Evolutionary conservation across 805 yeast species (phyloP).

Genomic region (Candida verbasci): DNA sequence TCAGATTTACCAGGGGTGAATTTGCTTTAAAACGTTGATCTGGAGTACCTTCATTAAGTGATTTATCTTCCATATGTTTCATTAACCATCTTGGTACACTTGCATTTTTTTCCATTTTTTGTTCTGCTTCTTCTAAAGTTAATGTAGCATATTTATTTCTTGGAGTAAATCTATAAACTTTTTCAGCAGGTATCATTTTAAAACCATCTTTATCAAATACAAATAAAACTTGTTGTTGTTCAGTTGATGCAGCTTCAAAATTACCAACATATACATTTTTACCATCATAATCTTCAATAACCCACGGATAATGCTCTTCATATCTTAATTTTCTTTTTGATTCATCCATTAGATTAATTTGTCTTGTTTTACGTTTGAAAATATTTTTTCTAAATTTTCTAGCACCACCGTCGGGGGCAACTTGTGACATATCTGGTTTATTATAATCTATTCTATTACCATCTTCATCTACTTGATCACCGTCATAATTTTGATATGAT

Average conservation of each 20-base stretch:
- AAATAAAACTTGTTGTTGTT: constrained; percentile 72
- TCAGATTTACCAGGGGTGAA: constrained; percentile 8
- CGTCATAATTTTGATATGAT: no score
- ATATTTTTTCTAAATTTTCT: constrained; percentile 55
- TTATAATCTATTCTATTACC: constrained; percentile 16
- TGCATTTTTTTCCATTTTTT: constrained; percentile 76
- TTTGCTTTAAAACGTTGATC: constrained; percentile 44
- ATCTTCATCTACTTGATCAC: constrained; percentile 11
- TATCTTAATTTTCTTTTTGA: constrained; percentile 78
- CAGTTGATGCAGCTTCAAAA: constrained; percentile 87
- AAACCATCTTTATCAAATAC: constrained; percentile 85
- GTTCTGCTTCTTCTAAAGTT: constrained; percentile 95
- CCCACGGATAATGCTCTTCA: constrained; percentile 98
- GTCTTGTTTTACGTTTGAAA: constrained; percentile 78
- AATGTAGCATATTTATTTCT: constrained; percentile 90
- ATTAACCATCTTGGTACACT: constrained; percentile 91
- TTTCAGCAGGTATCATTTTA: constrained; percentile 92
- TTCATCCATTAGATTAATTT: constrained; percentile 76
- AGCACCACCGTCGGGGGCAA: constrained; percentile 92
- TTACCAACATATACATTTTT: constrained; percentile 92
- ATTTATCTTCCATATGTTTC: constrained; percentile 74
- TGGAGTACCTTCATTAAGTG: constrained; percentile 29
- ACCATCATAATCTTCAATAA: constrained; percentile 93
- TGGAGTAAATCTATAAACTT: constrained; percentile 89
- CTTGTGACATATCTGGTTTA: constrained; percentile 54